Base-by-base conservation (phyloP, 2,329 filamentous ascomycete species). In the Spiromastix sp. region DNA sequence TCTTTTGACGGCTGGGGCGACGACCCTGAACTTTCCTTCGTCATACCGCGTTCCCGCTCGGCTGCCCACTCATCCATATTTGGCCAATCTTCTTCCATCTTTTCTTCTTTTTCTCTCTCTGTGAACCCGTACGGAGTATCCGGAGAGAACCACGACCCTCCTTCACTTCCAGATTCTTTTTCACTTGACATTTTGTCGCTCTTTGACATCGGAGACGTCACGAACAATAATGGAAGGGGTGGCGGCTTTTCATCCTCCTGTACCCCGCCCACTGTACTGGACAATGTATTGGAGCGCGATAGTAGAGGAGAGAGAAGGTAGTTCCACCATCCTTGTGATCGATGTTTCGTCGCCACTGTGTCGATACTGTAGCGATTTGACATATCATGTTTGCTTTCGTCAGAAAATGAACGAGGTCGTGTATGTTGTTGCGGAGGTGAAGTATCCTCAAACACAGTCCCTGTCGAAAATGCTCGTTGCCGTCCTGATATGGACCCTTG, bases 251-350 rank as follows among this genome's bases (percentile, higher is more conserved):
- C 41, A 18, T 41, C 21, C 31, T 39, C 24, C 39, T 37, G 4
- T 41, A 46, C 4, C 46, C 36, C 9, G 47, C 48, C 12, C 49
- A 55, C 39, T 50, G 53, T 31, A 36, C 52, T 51, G 2, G 47
- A 42, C 2, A 56, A 33, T 2, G 59, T 58, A 37, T 49, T 57
- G 16, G 56, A 59, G 25, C 57, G 53, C 19, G 55, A 52, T 16
- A 67, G 40, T 4, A 67, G 48, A 1, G 66, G 66, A 1, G 65
- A 66, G 2, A 66, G 54, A 15, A 68, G 49, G 30, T 61, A 55
- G 18, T 59, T 68, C 66, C 66, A 69, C 66, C 66, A 69, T 12
- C 66, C 66, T 38, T 67, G 61, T 0, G 66, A 68, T 17, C 57
- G 50, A 19, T 54, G 65, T 30, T 59, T 52, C 26, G 50, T 56